phyloP scores from a whole-genome alignment of 108 stramenopile species.

The Cylindrotheca fusiformis region DNA sequence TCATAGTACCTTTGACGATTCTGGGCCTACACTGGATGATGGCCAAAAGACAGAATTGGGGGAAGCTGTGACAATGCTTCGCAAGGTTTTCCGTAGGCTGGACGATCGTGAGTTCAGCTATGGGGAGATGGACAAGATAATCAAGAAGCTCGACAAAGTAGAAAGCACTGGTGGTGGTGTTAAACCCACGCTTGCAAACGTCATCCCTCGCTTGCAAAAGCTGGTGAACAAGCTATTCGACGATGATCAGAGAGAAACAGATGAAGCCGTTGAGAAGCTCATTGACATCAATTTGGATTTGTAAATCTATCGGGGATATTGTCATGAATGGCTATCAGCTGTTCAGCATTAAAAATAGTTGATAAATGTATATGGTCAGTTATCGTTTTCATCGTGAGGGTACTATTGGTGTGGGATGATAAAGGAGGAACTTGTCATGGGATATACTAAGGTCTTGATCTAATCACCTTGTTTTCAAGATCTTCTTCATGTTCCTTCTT shows the following conservation, averaged over 20 bases:
- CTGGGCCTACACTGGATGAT: neutral
- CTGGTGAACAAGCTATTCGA: neutral
- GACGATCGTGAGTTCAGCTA: neutral
- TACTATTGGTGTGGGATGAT: no score
- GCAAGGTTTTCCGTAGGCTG: neutral
- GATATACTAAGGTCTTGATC: no score
- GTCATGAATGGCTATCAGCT: no score
- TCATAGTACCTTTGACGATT: neutral
- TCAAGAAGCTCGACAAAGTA: neutral
- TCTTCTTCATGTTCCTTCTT: conserved; percentile 49
- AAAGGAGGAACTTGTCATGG: no score
- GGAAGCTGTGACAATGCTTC: neutral
- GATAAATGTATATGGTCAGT: neutral
- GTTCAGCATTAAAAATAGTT: neutral
- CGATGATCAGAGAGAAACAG: neutral
- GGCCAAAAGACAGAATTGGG: neutral
- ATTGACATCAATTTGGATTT: neutral
- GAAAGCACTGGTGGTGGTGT: neutral
- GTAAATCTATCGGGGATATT: no score
- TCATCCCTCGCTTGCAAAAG: neutral
- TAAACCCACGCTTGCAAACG: neutral
- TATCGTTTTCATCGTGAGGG: conserved; percentile 2
- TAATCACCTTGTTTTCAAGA: conserved; percentile 14
- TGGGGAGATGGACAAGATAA: neutral
- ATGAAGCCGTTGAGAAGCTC: neutral